Base-by-base conservation (phyloP, 2,329 filamentous ascomycete species). In the Fusarium tanahbumbuense region DNA sequence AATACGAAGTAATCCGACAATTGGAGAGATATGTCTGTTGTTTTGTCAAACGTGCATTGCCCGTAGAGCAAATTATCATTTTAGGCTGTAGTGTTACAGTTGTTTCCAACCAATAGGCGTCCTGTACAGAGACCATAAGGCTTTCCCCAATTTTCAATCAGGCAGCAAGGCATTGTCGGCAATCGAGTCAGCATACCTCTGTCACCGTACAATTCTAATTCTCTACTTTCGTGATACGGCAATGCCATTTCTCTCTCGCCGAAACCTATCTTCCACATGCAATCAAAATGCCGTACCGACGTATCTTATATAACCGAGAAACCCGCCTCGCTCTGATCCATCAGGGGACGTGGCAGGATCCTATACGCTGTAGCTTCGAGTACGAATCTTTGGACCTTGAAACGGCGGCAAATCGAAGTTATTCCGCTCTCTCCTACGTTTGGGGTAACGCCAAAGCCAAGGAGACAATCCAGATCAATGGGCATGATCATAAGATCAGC, bases 21-120 rank as follows among this genome's bases (percentile, higher is more conserved):
- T 34, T 34, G 8, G 16, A 3, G 8, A 25, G 2, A 34, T 18
- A 18, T 6, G 8, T 6, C 8, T 34, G 2, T 10, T 18, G 8
- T 18, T 10, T 10, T 34, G 8, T 10, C 16, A 1, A 3, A 10
- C 9, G 5, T 10, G 8, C 2, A 34, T 3, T 10, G 1, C 8
- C 32, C 4, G 10, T 34, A 3, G 9, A 34, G 32, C 5, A 8
- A 34, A 34, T 34, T 34, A 0, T 5, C 8, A 10, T 34, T 18
- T 34, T 34, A 34, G 32, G 32, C 32, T 34, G 2, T 10, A 18
- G 2, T 34, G 10, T 6, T 18, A 10, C 8, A 6, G 9, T 18
- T 6, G 5, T 10, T n/a, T n/a, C 9, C 16, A 4, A 4, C 32
- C 32, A 37, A 37, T 37, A 1, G 32, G 16, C 32, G 32, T 6